Conservation (phyloP, 176 grass and related monocot genomes). For the Panicum miliaceum region DNA sequence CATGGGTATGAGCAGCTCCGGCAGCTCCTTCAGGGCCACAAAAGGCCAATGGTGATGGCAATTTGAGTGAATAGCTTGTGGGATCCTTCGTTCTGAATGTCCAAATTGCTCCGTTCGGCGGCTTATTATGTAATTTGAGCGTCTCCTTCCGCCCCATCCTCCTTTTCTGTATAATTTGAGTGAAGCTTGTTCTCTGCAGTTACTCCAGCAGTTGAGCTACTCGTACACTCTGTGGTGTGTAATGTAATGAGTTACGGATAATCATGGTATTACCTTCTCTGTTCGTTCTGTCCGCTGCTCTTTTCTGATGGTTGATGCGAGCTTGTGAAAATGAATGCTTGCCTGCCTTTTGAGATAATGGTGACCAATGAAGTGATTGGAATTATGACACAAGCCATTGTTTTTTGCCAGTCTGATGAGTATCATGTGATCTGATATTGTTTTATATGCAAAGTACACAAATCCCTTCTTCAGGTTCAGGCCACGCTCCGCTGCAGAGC, state of each 20-base stretch:
- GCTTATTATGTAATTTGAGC: constrained; percentile 17
- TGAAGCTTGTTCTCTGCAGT: constrained; percentile 17
- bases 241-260: constrained; percentile 31
- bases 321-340: too few relatives aligned
- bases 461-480: background rate
- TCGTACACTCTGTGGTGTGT: constrained; percentile 36
- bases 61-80: constrained; percentile 26
- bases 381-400: too few relatives aligned
- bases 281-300: too few relatives aligned
- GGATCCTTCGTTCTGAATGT: constrained; percentile 26
- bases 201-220: background rate
- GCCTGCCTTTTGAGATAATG: too few relatives aligned
- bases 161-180: background rate
- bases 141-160: background rate
- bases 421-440: too few relatives aligned
- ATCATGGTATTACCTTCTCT: too few relatives aligned
- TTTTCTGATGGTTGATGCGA: too few relatives aligned
- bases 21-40: constrained; percentile 73
- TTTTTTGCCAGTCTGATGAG: too few relatives aligned
- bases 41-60: constrained; percentile 61
- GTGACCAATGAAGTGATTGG: too few relatives aligned
- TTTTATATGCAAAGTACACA: constrained; percentile 21
- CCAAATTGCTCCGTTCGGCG: background rate
- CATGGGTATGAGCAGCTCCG: constrained; percentile 74
- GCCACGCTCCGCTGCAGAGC: background rate